These are phyloP conservation scores for Coemansia sp. DNA, from an alignment of 192 early-diverging fungal genomes.

Conservation along the genomic window DNA sequence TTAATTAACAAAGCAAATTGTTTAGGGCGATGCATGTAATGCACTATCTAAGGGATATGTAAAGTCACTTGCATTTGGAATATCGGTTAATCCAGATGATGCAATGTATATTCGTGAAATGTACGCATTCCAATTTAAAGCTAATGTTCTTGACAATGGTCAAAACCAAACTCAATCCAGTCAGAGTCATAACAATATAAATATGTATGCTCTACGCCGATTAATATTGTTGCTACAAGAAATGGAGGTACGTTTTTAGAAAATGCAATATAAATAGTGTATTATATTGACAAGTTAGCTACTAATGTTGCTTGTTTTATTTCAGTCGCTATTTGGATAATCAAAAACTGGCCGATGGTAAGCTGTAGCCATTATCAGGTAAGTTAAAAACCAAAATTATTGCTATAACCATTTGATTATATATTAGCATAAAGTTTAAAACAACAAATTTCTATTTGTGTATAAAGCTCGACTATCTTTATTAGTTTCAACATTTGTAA, in stretches of 20 bases:
- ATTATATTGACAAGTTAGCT: neutral
- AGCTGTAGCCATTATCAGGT: slow-evolving; percentile 16
- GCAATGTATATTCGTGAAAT: slow-evolving; percentile 41
- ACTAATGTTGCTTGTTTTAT: neutral
- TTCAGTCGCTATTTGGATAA: neutral
- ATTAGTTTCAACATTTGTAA: slow-evolving; percentile 18
- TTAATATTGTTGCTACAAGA: slow-evolving; percentile 23
- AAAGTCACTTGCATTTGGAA: slow-evolving; percentile 33
- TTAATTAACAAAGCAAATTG: neutral
- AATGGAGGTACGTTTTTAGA: slow-evolving; percentile 34
- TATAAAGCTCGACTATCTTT: neutral
- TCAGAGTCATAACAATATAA: neutral
- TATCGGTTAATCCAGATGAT: slow-evolving; percentile 22
- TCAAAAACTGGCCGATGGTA: neutral
- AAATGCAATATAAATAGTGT: neutral
- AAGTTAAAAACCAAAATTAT: slow-evolving; percentile 1
- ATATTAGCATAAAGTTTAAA: no score
- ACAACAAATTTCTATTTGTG: neutral
- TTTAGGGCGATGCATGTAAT: slow-evolving; percentile 33
- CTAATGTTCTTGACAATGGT: neutral
- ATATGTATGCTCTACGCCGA: slow-evolving; percentile 9
- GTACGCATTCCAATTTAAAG: slow-evolving; percentile 42
- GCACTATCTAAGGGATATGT: slow-evolving; percentile 14
- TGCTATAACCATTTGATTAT: no score
- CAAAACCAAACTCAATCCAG: neutral